Percentiles rank a stretch among this genome's conserved stretches.
These are phyloP conservation scores for Capronia coronata DNA, from an alignment of 2,329 filamentous ascomycete genomes.

Conservation along the genomic window DNA sequence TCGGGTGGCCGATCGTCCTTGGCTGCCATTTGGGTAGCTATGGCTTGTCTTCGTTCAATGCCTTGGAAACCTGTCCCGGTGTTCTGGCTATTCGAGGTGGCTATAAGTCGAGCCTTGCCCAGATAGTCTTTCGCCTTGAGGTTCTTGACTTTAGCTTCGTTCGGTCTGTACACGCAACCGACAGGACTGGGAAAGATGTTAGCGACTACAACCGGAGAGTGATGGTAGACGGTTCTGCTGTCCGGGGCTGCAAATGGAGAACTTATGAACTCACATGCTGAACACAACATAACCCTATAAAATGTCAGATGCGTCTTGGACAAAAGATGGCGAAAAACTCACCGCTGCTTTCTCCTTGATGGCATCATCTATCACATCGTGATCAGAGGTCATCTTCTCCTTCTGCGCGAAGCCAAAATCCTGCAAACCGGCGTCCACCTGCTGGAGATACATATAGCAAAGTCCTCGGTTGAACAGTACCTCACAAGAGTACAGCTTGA, in stretches of 20 bases:
- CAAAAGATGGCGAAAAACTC: slow-evolving; percentile 29
- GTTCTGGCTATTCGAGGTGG: slow-evolving; percentile 73
- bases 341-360: slow-evolving; percentile 90
- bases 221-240: neutral
- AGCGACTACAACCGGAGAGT: neutral
- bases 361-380: slow-evolving; percentile 96
- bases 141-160: slow-evolving; percentile 97
- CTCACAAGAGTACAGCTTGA: slow-evolving; percentile 95
- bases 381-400: slow-evolving; percentile 92
- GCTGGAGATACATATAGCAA: slow-evolving; percentile 94
- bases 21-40: slow-evolving; percentile 28
- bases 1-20: slow-evolving; percentile 73
- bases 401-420: slow-evolving; percentile 86
- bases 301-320: slow-evolving; percentile 1
- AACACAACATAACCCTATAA: slow-evolving; percentile 91
- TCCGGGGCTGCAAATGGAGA: too few species aligned
- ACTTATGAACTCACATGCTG: slow-evolving; percentile 27
- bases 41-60: slow-evolving; percentile 59
- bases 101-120: slow-evolving; percentile 88
- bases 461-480: slow-evolving; percentile 95
- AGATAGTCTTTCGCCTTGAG: slow-evolving; percentile 97
- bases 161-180: slow-evolving; percentile 88
- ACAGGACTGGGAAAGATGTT: slow-evolving; percentile 65
- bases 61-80: slow-evolving; percentile 77
- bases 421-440: slow-evolving; percentile 82